phyloP scores from a whole-genome alignment of 495 filamentous ascomycete species.

The Aspergillus avenaceus region DNA sequence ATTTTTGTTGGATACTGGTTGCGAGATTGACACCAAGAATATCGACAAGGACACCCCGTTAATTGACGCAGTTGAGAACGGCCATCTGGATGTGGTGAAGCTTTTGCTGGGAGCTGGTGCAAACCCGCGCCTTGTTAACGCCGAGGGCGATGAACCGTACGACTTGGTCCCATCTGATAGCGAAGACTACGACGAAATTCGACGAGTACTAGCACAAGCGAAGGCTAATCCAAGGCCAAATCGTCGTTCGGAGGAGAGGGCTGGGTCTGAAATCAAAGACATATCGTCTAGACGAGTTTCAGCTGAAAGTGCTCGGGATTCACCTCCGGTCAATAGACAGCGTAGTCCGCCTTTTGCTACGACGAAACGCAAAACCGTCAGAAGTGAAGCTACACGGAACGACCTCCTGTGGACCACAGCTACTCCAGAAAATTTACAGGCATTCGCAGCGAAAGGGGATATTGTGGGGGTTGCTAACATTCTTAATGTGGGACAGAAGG shows the following conservation, averaged over 20 bases:
- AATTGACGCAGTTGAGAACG: constrained; percentile 93
- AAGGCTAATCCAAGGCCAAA: constrained; percentile 43
- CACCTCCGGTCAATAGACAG: constrained; percentile 44
- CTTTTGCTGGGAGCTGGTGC: constrained; percentile 79
- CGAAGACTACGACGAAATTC: constrained; percentile 60
- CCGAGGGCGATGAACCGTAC: constrained; percentile 79
- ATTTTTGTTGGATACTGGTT: constrained; percentile 71
- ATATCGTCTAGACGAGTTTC: constrained; percentile 62
- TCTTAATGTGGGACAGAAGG: constrained; percentile 68
- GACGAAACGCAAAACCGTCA: constrained; percentile 49
- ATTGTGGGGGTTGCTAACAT: constrained; percentile 73
- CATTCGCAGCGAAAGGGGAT: constrained; percentile 80
- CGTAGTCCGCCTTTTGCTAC: constrained; percentile 44
- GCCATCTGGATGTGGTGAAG: constrained; percentile 85
- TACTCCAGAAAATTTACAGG: constrained; percentile 66
- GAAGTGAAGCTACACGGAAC: constrained; percentile 58
- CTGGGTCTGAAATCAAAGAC: constrained; percentile 48
- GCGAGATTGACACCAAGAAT: constrained; percentile 76
- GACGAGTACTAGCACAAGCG: constrained; percentile 43
- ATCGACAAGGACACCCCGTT: constrained; percentile 87
- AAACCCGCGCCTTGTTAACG: constrained; percentile 83
- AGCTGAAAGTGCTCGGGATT: constrained; percentile 63
- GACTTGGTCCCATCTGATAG: constrained; percentile 70
- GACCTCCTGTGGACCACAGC: constrained; percentile 59
- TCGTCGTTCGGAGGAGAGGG: constrained; percentile 61